Percentiles rank a stretch among this genome's conserved stretches.
Conservation (phyloP, 1,284 basidiomycete genomes). For the Leccinum griseonigrum region DNA sequence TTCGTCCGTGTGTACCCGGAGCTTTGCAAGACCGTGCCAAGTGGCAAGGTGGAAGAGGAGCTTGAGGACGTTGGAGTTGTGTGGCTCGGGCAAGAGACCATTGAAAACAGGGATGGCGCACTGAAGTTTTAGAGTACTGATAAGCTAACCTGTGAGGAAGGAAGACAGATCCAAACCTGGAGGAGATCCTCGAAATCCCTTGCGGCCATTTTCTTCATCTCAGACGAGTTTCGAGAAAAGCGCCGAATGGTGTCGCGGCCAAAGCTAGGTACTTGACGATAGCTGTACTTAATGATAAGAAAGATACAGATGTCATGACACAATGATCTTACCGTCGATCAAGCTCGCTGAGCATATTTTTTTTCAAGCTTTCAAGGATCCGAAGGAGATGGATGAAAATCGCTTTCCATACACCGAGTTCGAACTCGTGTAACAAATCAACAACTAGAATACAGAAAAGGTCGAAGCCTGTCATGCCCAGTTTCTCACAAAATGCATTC, state of each 20-base stretch:
- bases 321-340: background rate
- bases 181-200: background rate
- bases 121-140: no score
- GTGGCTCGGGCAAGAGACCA: no score
- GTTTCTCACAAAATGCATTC: background rate
- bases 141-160: background rate
- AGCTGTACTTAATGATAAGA: background rate
- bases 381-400: background rate
- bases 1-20: no score
- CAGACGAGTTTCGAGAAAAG: background rate
- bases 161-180: background rate
- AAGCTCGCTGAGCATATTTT: background rate
- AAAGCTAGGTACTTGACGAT: background rate
- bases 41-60: no score
- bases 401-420: background rate
- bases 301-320: background rate
- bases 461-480: background rate
- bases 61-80: no score
- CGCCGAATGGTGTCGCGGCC: background rate
- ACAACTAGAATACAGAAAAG: background rate
- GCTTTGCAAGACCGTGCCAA: no score
- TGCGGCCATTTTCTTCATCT: background rate
- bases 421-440: background rate
- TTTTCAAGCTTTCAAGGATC: background rate
- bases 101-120: no score